phyloP scores from a whole-genome alignment of 768 basidiomycete genomes.

The Trichaptum fuscoviolaceum region DNA sequence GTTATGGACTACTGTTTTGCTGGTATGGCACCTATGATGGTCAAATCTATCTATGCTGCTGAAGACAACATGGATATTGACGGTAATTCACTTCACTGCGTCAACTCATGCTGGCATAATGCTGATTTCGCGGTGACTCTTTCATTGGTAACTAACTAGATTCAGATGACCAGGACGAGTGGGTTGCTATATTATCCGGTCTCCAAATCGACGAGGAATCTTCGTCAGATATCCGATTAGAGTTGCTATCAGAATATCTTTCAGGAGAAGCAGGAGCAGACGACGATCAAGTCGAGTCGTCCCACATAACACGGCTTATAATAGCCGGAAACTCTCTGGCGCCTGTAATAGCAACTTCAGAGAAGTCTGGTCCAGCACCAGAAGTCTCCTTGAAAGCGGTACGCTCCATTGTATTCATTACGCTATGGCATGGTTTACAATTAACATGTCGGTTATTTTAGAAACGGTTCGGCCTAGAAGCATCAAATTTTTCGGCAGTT shows the following conservation, averaged over 20 bases:
- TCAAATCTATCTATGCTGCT: constrained; percentile 15
- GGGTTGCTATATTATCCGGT: constrained; percentile 85
- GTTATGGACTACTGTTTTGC: constrained; percentile 85
- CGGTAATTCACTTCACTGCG: constrained; percentile 34
- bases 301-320: constrained; percentile 78
- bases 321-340: constrained; percentile 87
- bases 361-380: constrained; percentile 13
- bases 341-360: constrained; percentile 34
- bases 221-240: constrained; percentile 64
- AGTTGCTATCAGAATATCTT: constrained; percentile 88
- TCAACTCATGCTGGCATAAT: constrained; percentile 5
- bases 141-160: constrained; percentile 1
- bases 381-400: neutral
- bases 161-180: constrained; percentile 44
- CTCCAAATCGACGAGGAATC: constrained; percentile 67
- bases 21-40: constrained; percentile 60
- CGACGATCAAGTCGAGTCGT: constrained; percentile 57
- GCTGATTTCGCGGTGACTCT: neutral
- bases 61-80: constrained; percentile 64
- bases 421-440: neutral
- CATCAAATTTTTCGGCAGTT: constrained; percentile 63
- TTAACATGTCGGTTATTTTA: constrained; percentile 21
- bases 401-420: neutral
- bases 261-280: constrained; percentile 74
- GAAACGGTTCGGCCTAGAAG: constrained; percentile 65